Base-by-base conservation (phyloP, 2,329 filamentous ascomycete species). In the Capronia americana region DNA sequence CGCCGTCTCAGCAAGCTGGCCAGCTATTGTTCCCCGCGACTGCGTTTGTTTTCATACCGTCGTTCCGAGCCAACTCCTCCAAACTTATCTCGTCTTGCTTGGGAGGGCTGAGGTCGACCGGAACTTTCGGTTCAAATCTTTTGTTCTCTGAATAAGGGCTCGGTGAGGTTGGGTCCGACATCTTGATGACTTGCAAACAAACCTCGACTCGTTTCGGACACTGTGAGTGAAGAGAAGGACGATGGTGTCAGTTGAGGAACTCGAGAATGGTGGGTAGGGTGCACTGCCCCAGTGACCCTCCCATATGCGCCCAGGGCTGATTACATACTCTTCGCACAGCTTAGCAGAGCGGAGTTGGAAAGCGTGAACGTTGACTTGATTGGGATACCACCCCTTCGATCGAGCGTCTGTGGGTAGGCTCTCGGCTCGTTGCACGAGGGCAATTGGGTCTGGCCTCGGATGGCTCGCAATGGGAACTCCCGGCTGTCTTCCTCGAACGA, bases 41-140 rank as follows among this genome's bases (percentile, higher is more conserved):
- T n/a, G 4, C 38, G 30, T 24, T 44, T 14, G 1, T 11, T 2
- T 30, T 28, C 88, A 74, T 83, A 96, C 95, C 95, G 77, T 95
- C 88, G 73, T 92, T 92, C 77, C 90, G 90, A 46, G 89, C 84
- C 69, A 99, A 85, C 73, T 94, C 88, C 65, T 95, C 91, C 1
- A 85, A 75, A n/a, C 89, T 88, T 74, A 99, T 97, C 44, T 87
- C 86, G 74, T 97, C 93, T 76, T 92, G 86, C 81, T 96, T 98
- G 14, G 95, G 95, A 44, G 92, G 90, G 65, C 90, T 84, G 66
- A 99, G 87, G 64, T 88, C 81, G 64, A 81, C 77, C 3, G 79
- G 77, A 5, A 75, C 72, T 64, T 80, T 81, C 55, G 79, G 79
- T 12, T 74, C 73, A 67, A 81, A 81, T 59, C 76, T 75, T 70